phyloP scores from a whole-genome alignment of 768 basidiomycete genomes.

The Boletus rufocinnamomeus region DNA sequence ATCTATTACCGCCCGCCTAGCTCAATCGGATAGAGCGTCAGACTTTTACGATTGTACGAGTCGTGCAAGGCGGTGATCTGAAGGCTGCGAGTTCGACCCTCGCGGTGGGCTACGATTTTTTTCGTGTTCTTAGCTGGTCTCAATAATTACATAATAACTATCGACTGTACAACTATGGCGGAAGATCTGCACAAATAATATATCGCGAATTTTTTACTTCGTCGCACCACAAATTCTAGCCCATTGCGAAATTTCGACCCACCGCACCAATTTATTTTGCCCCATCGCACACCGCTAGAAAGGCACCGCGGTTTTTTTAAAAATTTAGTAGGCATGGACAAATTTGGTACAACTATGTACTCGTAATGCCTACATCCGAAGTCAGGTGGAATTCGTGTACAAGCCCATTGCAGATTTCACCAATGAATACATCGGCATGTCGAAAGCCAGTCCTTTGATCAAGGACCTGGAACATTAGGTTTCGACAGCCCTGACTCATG shows the following conservation, averaged over 20 bases:
- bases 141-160: background rate
- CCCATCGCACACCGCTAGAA: too few relatives aligned
- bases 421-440: background rate
- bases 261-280: too few relatives aligned
- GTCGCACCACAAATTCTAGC: too few relatives aligned
- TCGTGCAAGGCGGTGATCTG: constrained; percentile 55
- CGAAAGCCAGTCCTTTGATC: background rate
- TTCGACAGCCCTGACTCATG: background rate
- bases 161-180: too few relatives aligned
- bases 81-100: constrained; percentile 87
- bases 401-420: background rate
- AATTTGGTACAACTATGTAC: too few relatives aligned
- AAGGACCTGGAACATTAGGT: background rate
- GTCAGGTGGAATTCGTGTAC: background rate
- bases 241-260: too few relatives aligned
- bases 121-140: background rate
- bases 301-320: too few relatives aligned
- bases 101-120: constrained; percentile 64
- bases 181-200: too few relatives aligned
- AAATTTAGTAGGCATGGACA: too few relatives aligned
- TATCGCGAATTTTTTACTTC: too few relatives aligned
- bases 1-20: constrained; percentile 49
- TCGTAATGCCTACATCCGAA: too few relatives aligned
- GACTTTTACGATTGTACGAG: constrained; percentile 49
- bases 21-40: constrained; percentile 71